Base-by-base conservation (phyloP, 1,284 basidiomycete species). In the Pseudozyma flocculosa region DNA sequence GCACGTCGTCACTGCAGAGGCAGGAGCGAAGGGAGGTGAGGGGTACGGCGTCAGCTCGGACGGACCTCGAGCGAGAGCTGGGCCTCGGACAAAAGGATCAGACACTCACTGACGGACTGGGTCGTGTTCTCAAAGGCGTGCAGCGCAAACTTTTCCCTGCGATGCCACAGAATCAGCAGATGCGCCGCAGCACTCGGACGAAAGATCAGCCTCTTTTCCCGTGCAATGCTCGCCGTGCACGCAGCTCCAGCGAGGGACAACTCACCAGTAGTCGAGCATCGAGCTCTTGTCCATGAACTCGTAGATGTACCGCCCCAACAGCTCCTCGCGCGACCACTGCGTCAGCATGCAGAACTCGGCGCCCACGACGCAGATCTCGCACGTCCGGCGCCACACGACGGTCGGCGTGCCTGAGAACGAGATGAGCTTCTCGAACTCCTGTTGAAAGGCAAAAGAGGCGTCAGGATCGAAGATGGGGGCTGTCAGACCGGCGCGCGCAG, bases 321-420 rank as follows among this genome's bases (percentile, higher is more conserved):
- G 48, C 46, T 73, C 56, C 8, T 78, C 74, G 19, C 68, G 58
- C 26, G 57, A 53, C 73, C 75, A 76, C 40, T 76, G 71, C 1
- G 92, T 92, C 56, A 98, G 82, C 84, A 92, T 88, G 78, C 88
- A 92, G 76, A 98, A 98, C 80, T 98, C 93, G 2, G 92, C 88
- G 0, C 93, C 92, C 40, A 94, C 94, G 40, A 95, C 86, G 74
- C 91, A 93, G 36, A 98, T 92, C 81, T 98, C 95, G 74, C 94
- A 94, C 17, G 95, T 98, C 44, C 94, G 83, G 29, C 94, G 86
- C 94, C 94, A 98, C 2, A 96, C 90, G n/a, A 95, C 92, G 0
- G 94, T 98, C 2, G 94, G 95, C n/a, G 95, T 98, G 5, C 94
- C 95, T 59, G 89, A 93, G 79, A 92, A 95, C 40, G 90, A 92